Evolutionary conservation across 441 rosid species (phyloP), one percentile per base, ranked within the genome.

Genomic region (Isatis lusitanica): DNA sequence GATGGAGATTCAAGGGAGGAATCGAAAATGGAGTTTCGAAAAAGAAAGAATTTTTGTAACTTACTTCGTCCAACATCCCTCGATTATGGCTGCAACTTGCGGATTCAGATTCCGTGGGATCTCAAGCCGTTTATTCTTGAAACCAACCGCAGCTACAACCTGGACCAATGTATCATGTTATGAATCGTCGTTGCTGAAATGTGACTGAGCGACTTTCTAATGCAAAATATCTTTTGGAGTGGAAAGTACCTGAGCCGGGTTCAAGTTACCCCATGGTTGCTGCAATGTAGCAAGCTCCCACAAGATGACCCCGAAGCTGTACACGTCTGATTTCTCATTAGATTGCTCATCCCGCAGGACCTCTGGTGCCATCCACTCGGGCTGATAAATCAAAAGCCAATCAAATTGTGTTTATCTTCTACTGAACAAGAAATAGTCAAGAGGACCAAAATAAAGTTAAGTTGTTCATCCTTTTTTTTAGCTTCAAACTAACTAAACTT

Each of bases 291-390:
- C 88, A 78, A 96, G 87, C 83, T 96, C 99, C 99, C 99, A 96
- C 79, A 96, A 77, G 75, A 96, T 96, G 26, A 96, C 86, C 56
- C 98, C 99, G 75, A 93, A 96, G 79, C 99, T 96, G 85, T 96
- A 96, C 40, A 96, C 84, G 47, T 96, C 99, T 15, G 99, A 90
- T 80, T 96, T 96, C 66, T 96, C 99, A 75, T 96, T 93, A 42
- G 99, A 96, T 71, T 87, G 98, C 77, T 93, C 98, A 56, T 90
- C 98, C 38, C 98, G 87, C 12, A 96, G 91, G 64, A 96, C 98
- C 85, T 96, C 99, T 55, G 99, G 99, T 73, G 99, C 98, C 99
- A 96, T 96, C 99, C 99, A 96, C 84, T 93, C 99, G 43, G 99
- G 98, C 99, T 96, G 77, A 48, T 48, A 81, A 16, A 76, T 66